Evolutionary conservation across 2,329 filamentous ascomycete genomes (phyloP).

Genomic region (Ceratocystis lukuohia): DNA sequence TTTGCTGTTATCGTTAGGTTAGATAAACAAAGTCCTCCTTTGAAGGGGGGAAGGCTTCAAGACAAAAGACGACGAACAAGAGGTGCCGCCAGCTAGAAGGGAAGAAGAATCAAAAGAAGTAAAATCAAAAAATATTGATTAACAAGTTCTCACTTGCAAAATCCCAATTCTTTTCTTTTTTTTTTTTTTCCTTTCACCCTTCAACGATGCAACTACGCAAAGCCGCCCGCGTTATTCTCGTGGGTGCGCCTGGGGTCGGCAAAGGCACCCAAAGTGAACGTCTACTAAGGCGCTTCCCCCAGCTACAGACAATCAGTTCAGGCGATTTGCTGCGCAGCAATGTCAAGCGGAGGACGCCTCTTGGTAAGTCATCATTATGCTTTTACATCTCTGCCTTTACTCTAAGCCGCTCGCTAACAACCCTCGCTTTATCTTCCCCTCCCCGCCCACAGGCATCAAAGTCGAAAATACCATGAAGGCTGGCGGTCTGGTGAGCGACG

Average conservation of each 20-base stretch:
- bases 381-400: slow-evolving; percentile 14
- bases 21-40: too few species aligned
- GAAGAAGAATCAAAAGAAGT: background rate
- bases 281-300: slow-evolving; percentile 71
- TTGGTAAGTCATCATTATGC: slow-evolving; percentile 45
- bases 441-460: slow-evolving; percentile 54
- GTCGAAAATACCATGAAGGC: slow-evolving; percentile 79
- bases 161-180: background rate
- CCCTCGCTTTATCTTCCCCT: background rate
- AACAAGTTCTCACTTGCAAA: background rate
- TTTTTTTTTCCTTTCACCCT: too few species aligned
- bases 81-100: too few species aligned
- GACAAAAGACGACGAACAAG: background rate
- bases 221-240: slow-evolving; percentile 84
- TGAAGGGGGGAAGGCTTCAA: background rate
- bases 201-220: slow-evolving; percentile 50
- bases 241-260: slow-evolving; percentile 91
- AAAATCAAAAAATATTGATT: background rate
- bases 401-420: background rate
- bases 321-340: slow-evolving; percentile 85
- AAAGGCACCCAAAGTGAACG: slow-evolving; percentile 94
- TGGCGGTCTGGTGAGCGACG: slow-evolving; percentile 81
- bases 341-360: slow-evolving; percentile 74
- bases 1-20: background rate
- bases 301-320: slow-evolving; percentile 82